A percentile compares a stretch with the other conserved stretches of the same genome.
Conservation (phyloP, 108 stramenopile species). For the Cyclotella atomus region DNA sequence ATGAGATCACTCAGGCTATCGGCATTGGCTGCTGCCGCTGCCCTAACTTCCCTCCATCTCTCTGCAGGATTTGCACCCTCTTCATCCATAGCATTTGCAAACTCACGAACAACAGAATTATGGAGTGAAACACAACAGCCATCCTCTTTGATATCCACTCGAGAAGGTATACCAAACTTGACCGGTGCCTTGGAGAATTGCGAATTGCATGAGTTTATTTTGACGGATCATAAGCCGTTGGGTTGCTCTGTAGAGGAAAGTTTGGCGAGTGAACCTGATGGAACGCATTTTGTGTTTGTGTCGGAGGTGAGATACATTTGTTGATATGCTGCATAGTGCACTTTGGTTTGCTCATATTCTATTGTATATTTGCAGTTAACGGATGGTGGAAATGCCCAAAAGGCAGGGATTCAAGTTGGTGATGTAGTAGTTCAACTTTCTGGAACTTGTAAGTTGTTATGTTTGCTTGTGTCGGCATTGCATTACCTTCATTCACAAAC, state of each 20-base stretch:
- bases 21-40: neutral
- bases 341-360: neutral
- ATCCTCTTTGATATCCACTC: neutral
- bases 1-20: neutral
- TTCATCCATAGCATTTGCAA: too few species aligned
- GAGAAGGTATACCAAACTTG: slow-evolving; percentile 2
- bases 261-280: slow-evolving; percentile 59
- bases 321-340: neutral
- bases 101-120: too few species aligned
- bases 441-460: slow-evolving; percentile 49
- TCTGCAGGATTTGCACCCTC: neutral
- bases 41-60: neutral
- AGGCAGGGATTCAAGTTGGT: slow-evolving; percentile 70
- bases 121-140: neutral
- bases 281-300: slow-evolving; percentile 66
- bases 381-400: slow-evolving; percentile 65
- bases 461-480: slow-evolving; percentile 11
- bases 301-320: slow-evolving; percentile 47
- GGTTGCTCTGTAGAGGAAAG: slow-evolving; percentile 83
- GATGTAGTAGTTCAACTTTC: slow-evolving; percentile 77
- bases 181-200: slow-evolving; percentile 28
- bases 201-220: slow-evolving; percentile 39
- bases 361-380: slow-evolving; percentile 13
- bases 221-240: slow-evolving; percentile 67
- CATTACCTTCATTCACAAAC: neutral